Conservation (phyloP, 805 yeast genomes). For the Sporopachydermia quercuum region DNA sequence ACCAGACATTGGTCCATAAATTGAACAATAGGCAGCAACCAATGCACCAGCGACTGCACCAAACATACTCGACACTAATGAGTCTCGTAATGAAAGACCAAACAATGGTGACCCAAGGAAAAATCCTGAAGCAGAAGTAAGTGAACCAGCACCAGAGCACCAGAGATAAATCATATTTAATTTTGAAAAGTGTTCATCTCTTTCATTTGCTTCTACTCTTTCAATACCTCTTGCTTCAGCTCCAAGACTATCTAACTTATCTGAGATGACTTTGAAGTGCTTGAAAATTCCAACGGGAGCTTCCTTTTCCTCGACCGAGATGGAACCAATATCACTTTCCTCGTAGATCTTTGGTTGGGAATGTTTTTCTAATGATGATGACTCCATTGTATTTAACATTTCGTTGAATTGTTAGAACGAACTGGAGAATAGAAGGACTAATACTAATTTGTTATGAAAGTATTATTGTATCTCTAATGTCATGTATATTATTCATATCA, state of each 20-base stretch:
- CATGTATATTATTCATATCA: no score
- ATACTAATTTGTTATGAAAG: no score
- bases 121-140: conserved; percentile 64
- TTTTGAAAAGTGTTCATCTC: conserved; percentile 24
- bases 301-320: no score
- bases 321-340: background rate
- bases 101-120: conserved; percentile 51
- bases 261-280: background rate
- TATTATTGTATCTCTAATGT: no score
- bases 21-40: conserved; percentile 59
- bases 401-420: no score
- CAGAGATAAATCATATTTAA: conserved; percentile 45
- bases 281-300: background rate
- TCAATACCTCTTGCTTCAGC: conserved; percentile 64
- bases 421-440: no score
- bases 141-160: conserved; percentile 65
- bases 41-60: conserved; percentile 48
- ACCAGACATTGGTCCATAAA: conserved; percentile 77
- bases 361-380: background rate
- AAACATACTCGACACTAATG: conserved; percentile 38
- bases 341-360: background rate
- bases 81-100: conserved; percentile 44
- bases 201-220: conserved; percentile 44
- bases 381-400: background rate
- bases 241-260: conserved; percentile 18